Evolutionary conservation across 2,329 filamentous ascomycete species (phyloP).

Genomic region (Didymella segeticola): DNA sequence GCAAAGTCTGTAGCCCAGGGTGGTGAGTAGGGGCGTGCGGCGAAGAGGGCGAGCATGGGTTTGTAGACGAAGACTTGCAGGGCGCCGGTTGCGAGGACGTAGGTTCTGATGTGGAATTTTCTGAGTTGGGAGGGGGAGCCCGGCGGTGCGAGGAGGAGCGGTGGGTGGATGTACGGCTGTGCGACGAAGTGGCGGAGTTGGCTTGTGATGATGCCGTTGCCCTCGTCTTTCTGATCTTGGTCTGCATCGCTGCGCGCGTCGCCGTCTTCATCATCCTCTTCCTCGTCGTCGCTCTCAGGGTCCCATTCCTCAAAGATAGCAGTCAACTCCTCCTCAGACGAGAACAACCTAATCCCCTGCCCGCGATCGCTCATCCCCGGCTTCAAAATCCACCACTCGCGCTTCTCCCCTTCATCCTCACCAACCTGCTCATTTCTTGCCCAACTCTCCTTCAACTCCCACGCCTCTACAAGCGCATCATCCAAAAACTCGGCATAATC

Average conservation of each 20-base stretch:
- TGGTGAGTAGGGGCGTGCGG: conserved; percentile 72
- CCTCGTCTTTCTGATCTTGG: conserved; percentile 48
- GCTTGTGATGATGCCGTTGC: conserved; percentile 74
- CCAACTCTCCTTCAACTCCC: conserved; percentile 82
- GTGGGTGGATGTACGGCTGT: conserved; percentile 92
- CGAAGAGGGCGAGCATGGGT: conserved; percentile 93
- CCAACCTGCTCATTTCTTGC: conserved; percentile 64
- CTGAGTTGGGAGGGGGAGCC: conserved; percentile 51
- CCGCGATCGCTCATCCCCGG: conserved; percentile 97
- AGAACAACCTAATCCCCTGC: conserved; percentile 90
- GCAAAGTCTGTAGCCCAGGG: conserved; percentile 58
- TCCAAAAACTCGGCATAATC: conserved; percentile 98
- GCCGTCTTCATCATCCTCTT: conserved; percentile 53
- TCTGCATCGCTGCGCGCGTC: conserved; percentile 41
- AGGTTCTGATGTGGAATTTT: conserved; percentile 95
- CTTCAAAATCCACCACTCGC: conserved; percentile 97
- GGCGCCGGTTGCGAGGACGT: conserved; percentile 81
- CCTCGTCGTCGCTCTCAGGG: conserved; percentile 70
- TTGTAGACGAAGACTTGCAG: conserved; percentile 85
- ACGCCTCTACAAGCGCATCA: conserved; percentile 88
- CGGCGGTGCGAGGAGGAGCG: conserved; percentile 69
- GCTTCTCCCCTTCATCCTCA: conserved; percentile 50
- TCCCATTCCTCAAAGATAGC: conserved; percentile 94
- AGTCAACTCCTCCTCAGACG: conserved; percentile 81
- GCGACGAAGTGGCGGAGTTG: conserved; percentile 95